Evolutionary conservation across 202 grass and related monocot species (phyloP).

Genomic region (Digitaria exilis): DNA sequence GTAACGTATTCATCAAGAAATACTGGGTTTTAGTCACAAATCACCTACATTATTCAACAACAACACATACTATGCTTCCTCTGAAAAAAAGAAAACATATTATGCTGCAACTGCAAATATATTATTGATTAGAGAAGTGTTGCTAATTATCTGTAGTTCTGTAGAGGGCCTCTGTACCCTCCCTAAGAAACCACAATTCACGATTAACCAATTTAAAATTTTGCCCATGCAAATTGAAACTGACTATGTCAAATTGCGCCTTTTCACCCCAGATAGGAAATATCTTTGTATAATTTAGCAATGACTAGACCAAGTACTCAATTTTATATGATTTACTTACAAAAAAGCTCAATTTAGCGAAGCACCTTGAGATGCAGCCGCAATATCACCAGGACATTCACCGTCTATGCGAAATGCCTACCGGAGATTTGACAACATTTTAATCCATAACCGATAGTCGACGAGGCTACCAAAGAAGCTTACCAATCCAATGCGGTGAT

Average conservation of each 20-base stretch:
- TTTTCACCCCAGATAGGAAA: too few species aligned
- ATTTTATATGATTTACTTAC: too few species aligned
- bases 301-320: too few species aligned
- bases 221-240: too few species aligned
- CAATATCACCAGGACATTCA: background rate
- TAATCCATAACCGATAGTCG: too few species aligned
- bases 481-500: too few species aligned
- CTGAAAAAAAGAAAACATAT: too few species aligned
- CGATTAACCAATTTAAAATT: background rate
- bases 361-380: background rate
- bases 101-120: too few species aligned
- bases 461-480: background rate
- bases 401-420: background rate
- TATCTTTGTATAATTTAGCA: too few species aligned
- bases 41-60: background rate
- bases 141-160: background rate
- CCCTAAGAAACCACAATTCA: background rate
- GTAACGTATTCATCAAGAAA: background rate
- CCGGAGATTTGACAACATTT: constrained; percentile 1
- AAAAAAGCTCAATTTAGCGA: too few species aligned
- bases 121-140: background rate
- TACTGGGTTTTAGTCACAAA: background rate
- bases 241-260: too few species aligned
- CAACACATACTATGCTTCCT: background rate
- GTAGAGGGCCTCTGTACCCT: too few species aligned